Evolutionary conservation across 2,329 filamentous ascomycete species (phyloP).

Genomic region (Fusarium albidum): DNA sequence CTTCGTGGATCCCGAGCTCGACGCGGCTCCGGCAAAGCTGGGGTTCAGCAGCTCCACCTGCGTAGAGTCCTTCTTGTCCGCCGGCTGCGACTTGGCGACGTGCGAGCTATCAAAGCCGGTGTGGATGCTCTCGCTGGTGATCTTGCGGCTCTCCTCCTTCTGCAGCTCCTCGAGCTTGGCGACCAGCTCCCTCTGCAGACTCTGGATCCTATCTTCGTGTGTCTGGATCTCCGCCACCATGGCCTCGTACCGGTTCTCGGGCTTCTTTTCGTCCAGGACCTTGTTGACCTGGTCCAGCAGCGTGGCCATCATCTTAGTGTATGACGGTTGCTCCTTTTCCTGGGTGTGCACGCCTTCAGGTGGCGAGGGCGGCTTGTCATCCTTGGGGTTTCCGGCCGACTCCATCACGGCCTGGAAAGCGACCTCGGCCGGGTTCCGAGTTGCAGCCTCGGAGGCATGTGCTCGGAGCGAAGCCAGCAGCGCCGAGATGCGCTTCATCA

Average conservation of each 20-base stretch:
- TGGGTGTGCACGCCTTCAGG: slow-evolving; percentile 82
- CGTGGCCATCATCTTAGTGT: slow-evolving; percentile 98
- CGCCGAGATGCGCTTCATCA: slow-evolving; percentile 82
- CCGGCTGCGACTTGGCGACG: slow-evolving; percentile 69
- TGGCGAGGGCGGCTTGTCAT: slow-evolving; percentile 76
- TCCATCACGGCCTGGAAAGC: slow-evolving; percentile 93
- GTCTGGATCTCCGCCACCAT: slow-evolving; percentile 81
- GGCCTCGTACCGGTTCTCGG: slow-evolving; percentile 72
- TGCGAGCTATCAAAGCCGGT: slow-evolving; percentile 91
- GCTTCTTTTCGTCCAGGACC: slow-evolving; percentile 79
- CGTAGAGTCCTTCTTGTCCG: slow-evolving; percentile 56
- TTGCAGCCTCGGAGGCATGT: slow-evolving; percentile 73
- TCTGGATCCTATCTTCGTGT: slow-evolving; percentile 80
- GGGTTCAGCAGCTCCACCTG: slow-evolving; percentile 82
- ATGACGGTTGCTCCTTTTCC: slow-evolving; percentile 78
- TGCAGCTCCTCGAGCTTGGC: slow-evolving; percentile 82
- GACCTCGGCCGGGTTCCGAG: slow-evolving; percentile 76
- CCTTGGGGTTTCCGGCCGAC: slow-evolving; percentile 73
- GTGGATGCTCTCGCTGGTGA: slow-evolving; percentile 89
- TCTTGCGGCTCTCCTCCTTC: slow-evolving; percentile 85
- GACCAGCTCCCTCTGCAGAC: slow-evolving; percentile 78
- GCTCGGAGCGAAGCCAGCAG: slow-evolving; percentile 79
- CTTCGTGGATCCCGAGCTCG: slow-evolving; percentile 18
- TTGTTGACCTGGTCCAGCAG: slow-evolving; percentile 91
- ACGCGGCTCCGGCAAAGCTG: slow-evolving; percentile 44